Evolutionary conservation across 179 eudicot genomes (phyloP).

Genomic region (Patellifolia procumbens): DNA sequence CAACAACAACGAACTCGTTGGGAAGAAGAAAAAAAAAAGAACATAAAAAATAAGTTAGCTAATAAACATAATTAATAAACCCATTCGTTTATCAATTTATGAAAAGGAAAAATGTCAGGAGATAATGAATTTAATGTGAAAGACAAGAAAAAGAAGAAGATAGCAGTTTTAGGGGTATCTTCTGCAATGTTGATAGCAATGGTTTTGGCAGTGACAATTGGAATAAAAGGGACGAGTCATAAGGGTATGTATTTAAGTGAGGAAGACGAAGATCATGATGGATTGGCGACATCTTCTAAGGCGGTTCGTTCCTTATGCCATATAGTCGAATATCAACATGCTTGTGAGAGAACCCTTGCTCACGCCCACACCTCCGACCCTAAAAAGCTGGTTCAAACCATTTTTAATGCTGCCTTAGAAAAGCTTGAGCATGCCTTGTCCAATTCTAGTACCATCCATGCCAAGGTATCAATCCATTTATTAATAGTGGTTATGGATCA

Average conservation of each 20-base stretch:
- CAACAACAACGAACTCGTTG: background rate
- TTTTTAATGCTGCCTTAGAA: slow-evolving; percentile 29
- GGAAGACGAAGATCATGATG: background rate
- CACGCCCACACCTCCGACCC: slow-evolving; percentile 39
- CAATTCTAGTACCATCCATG: slow-evolving; percentile 36
- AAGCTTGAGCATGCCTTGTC: slow-evolving; percentile 27
- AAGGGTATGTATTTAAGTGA: too few species aligned
- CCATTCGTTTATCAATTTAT: background rate
- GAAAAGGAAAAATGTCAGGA: slow-evolving; percentile 7
- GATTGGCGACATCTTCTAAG: slow-evolving; percentile 10
- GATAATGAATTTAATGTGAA: background rate
- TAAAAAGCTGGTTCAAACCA: slow-evolving; percentile 35
- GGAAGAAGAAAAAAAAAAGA: background rate
- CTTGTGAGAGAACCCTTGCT: slow-evolving; percentile 41
- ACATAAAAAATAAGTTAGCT: background rate
- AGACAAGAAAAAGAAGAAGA: slow-evolving; percentile 21
- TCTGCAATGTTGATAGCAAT: slow-evolving; percentile 14
- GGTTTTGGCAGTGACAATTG: slow-evolving; percentile 9
- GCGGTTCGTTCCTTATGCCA: slow-evolving; percentile 34
- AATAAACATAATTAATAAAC: background rate
- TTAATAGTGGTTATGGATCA: too few species aligned
- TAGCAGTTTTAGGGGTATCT: slow-evolving; percentile 23
- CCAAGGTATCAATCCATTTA: too few species aligned
- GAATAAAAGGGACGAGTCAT: slow-evolving; percentile 12
- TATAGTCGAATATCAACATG: slow-evolving; percentile 33